Evolutionary conservation across 2,329 filamentous ascomycete genomes (phyloP).

Genomic region (Pseudogymnoascus sp.): DNA sequence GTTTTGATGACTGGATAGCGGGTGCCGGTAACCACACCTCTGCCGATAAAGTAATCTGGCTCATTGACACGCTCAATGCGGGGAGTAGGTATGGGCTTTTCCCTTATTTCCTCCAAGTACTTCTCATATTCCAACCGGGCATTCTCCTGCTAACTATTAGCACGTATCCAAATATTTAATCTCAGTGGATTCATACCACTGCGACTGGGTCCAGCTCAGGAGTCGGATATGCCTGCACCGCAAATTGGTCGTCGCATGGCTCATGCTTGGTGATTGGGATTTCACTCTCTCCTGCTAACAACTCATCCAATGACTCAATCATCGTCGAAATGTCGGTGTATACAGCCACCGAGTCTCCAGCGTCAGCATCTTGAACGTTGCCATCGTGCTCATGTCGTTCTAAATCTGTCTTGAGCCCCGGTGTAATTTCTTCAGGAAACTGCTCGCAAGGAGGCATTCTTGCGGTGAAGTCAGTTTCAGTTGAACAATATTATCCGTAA

Average conservation of each 20-base stretch:
- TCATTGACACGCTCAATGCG: background rate
- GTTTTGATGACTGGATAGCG: background rate
- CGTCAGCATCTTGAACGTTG: background rate
- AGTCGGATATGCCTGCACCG: background rate
- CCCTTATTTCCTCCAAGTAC: background rate
- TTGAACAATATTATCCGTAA: background rate
- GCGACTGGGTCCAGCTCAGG: background rate
- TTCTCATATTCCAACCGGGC: background rate
- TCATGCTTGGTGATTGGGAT: background rate
- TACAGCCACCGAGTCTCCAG: background rate
- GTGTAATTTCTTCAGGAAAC: background rate
- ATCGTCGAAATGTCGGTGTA: background rate
- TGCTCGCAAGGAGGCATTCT: background rate
- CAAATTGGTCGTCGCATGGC: background rate
- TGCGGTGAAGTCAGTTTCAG: background rate
- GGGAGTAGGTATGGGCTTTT: background rate
- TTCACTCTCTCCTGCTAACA: background rate
- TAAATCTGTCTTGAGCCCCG: background rate
- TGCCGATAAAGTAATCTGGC: background rate
- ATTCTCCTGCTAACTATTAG: background rate
- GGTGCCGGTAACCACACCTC: background rate
- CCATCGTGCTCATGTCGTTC: background rate
- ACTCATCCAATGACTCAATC: background rate
- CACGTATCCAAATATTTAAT: background rate
- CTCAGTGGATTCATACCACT: background rate